A percentile compares a stretch with the other conserved stretches of the same genome.
These are phyloP conservation scores for Endocalyx cinctus DNA, from an alignment of 2,329 filamentous ascomycete genomes.

Conservation along the genomic window DNA sequence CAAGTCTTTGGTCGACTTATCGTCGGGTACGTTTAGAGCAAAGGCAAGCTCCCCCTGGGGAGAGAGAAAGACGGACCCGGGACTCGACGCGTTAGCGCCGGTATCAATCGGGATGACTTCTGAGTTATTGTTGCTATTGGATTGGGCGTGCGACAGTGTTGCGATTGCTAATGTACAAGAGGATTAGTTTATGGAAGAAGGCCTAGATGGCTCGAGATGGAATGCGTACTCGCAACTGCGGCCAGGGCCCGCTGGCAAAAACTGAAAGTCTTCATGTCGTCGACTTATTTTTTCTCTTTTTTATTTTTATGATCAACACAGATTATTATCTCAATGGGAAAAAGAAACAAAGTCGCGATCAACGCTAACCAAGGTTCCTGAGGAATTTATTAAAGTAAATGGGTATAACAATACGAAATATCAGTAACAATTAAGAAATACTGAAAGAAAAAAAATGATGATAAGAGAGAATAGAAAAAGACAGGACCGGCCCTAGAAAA, in stretches of 20 bases:
- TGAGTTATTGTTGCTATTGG: too few species aligned
- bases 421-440: not conserved
- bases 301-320: too few species aligned
- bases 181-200: not conserved
- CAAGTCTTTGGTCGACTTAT: constrained; percentile 40
- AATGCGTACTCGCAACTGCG: constrained; percentile 8
- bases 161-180: constrained; percentile 5
- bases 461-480: not conserved
- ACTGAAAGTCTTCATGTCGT: too few species aligned
- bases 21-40: constrained; percentile 73
- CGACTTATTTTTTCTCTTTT: too few species aligned
- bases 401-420: too few species aligned
- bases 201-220: not conserved
- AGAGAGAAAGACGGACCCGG: constrained; percentile 21
- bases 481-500: too few species aligned
- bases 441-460: not conserved
- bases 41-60: constrained; percentile 41
- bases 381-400: too few species aligned
- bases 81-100: constrained; percentile 9
- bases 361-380: too few species aligned
- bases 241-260: constrained; percentile 16
- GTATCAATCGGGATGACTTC: constrained; percentile 7
- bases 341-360: too few species aligned
- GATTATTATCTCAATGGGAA: too few species aligned
- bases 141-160: constrained; percentile 4